Evolutionary conservation across 1,139 yeast genomes (phyloP).

Genomic region (Geotrichum histeridarum): DNA sequence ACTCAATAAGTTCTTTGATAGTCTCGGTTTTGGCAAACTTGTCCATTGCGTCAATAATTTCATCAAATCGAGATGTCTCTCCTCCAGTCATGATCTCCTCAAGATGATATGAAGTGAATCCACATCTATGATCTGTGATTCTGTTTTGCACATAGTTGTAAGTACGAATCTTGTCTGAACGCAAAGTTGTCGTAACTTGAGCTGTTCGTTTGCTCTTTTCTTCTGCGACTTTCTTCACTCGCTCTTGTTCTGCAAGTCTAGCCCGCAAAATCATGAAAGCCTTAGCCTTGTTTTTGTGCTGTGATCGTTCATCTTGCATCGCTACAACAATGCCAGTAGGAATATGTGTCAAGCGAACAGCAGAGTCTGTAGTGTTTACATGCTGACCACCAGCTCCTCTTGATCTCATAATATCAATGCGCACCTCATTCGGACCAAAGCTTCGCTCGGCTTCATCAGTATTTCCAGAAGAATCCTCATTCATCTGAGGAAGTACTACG

Average conservation of each 20-base stretch:
- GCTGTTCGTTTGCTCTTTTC: conserved; percentile 68
- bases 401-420: conserved; percentile 93
- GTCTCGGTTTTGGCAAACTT: conserved; percentile 45
- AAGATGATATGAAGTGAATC: conserved; percentile 70
- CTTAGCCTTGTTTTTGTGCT: conserved; percentile 91
- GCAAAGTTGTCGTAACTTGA: conserved; percentile 82
- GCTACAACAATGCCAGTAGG: conserved; percentile 87
- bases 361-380: conserved; percentile 96
- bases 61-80: conserved; percentile 48
- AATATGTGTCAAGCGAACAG: conserved; percentile 84
- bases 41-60: conserved; percentile 52
- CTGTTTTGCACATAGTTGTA: conserved; percentile 90
- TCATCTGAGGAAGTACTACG: conserved; percentile 81
- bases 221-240: conserved; percentile 56
- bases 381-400: conserved; percentile 99
- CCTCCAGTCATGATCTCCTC: conserved; percentile 70
- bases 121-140: conserved; percentile 90
- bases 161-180: conserved; percentile 90
- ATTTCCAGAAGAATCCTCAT: conserved; percentile 48
- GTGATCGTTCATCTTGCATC: conserved; percentile 94
- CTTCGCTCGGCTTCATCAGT: conserved; percentile 63
- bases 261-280: conserved; percentile 82
- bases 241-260: conserved; percentile 74
- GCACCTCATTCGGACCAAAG: conserved; percentile 80
- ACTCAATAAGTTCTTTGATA: conserved; percentile 38